A percentile compares a stretch with the other conserved stretches of the same genome.
These are phyloP conservation scores for Botrytis porri DNA, from an alignment of 2,329 filamentous ascomycete species.

Conservation along the genomic window DNA sequence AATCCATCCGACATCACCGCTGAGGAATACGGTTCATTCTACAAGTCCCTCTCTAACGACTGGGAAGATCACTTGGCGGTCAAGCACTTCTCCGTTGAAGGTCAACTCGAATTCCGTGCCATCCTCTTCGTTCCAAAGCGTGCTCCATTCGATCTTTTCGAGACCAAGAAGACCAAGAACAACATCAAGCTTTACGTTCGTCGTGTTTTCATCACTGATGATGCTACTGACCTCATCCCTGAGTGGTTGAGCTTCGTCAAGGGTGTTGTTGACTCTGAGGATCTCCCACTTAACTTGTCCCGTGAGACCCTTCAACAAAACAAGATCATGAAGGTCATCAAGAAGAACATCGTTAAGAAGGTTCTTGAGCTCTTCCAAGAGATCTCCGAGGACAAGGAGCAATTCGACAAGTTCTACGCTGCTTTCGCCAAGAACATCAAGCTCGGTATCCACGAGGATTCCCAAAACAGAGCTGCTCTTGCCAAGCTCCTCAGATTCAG, in stretches of 20 bases:
- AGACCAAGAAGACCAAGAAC: conserved; percentile 99
- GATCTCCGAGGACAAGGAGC: conserved; percentile 99
- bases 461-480: conserved; percentile 87
- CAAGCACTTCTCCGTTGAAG: conserved; percentile 99
- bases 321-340: conserved; percentile 99
- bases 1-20: conserved; percentile 92
- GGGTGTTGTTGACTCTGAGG: conserved; percentile 99
- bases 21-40: conserved; percentile 98
- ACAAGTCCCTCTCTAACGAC: conserved; percentile 99
- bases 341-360: conserved; percentile 99
- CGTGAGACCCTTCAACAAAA: conserved; percentile 99
- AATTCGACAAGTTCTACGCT: conserved; percentile 99
- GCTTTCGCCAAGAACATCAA: conserved; percentile 99
- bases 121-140: conserved; percentile 99
- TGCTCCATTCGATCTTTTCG: conserved; percentile 98
- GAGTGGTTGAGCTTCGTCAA: conserved; percentile 99
- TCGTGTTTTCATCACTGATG: conserved; percentile 99
- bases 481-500: conserved; percentile 99
- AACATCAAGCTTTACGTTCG: conserved; percentile 99
- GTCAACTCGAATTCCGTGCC: conserved; percentile 99
- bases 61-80: conserved; percentile 99
- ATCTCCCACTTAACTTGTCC: conserved; percentile 97
- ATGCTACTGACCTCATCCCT: conserved; percentile 97
- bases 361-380: conserved; percentile 98
- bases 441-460: conserved; percentile 99